Evolutionary conservation across 73 alveolate species (phyloP).

Genomic region (Diophrys appendiculata): DNA sequence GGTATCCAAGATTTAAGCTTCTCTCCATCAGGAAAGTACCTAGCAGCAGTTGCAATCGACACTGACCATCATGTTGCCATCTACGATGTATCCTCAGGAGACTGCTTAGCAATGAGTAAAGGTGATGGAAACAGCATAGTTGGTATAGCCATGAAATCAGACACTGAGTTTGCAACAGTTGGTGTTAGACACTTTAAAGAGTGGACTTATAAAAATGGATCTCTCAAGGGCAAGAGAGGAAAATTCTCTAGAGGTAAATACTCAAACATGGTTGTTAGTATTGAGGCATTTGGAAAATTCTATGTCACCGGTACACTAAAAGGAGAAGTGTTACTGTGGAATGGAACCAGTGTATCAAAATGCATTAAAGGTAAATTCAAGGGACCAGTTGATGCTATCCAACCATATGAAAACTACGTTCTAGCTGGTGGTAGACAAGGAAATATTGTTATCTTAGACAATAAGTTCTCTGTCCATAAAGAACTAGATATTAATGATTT

Average conservation of each 20-base stretch:
- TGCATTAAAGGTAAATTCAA: slow-evolving; percentile 62
- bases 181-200: slow-evolving; percentile 91
- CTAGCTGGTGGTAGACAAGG: slow-evolving; percentile 96
- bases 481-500: slow-evolving; percentile 16
- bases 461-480: slow-evolving; percentile 46
- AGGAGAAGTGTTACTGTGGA: slow-evolving; percentile 81
- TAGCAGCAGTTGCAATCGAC: slow-evolving; percentile 83
- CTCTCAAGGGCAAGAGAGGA: slow-evolving; percentile 75
- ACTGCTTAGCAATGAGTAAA: slow-evolving; percentile 42
- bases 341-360: slow-evolving; percentile 50
- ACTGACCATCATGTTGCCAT: slow-evolving; percentile 83
- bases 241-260: slow-evolving; percentile 71
- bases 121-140: slow-evolving; percentile 87
- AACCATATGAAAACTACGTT: slow-evolving; percentile 65
- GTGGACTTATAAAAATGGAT: slow-evolving; percentile 74
- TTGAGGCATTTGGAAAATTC: no score
- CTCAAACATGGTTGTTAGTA: slow-evolving; percentile 69
- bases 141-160: slow-evolving; percentile 79
- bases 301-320: slow-evolving; percentile 83
- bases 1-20: slow-evolving; percentile 81
- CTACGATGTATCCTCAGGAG: slow-evolving; percentile 57
- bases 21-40: slow-evolving; percentile 78
- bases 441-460: slow-evolving; percentile 58
- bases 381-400: slow-evolving; percentile 81
- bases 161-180: slow-evolving; percentile 86